Evolutionary conservation across 768 basidiomycete species (phyloP).

Genomic region (Lactifluus hygrophoroides): DNA sequence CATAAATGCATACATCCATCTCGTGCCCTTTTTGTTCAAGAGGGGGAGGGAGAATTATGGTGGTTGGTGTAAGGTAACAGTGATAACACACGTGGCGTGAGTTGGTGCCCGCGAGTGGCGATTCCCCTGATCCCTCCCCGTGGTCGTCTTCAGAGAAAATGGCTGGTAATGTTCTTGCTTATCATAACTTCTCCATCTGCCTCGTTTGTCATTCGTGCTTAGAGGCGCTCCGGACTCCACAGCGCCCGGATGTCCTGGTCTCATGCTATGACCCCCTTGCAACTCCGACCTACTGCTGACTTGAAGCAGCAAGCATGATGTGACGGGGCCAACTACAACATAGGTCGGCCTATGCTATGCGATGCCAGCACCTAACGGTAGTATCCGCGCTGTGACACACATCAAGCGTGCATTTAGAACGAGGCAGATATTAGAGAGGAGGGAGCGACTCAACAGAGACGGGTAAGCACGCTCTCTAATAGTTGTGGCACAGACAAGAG

Average conservation of each 20-base stretch:
- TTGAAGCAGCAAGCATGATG: not conserved
- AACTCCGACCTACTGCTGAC: not conserved
- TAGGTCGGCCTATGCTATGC: not conserved
- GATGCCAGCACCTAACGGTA: slow-evolving; percentile 13
- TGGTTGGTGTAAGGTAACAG: not conserved
- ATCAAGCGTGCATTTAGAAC: not conserved
- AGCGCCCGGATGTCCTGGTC: not conserved
- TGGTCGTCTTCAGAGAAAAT: not conserved
- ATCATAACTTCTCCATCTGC: not conserved
- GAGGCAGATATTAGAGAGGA: no score
- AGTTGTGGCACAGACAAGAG: slow-evolving; percentile 6
- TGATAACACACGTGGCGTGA: not conserved
- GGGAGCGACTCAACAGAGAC: not conserved
- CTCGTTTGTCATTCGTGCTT: not conserved
- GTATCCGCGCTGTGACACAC: not conserved
- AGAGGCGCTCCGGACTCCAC: not conserved
- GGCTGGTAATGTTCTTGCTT: not conserved
- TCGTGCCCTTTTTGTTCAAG: no score
- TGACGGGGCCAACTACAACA: not conserved
- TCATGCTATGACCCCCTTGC: not conserved
- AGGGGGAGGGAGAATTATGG: not conserved
- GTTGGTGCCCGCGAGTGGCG: not conserved
- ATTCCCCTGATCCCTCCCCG: no score
- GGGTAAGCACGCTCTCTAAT: slow-evolving; percentile 6
- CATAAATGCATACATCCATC: not conserved